Evolutionary conservation across 2,329 filamentous ascomycete species (phyloP).

Genomic region (Fusarium albidum): DNA sequence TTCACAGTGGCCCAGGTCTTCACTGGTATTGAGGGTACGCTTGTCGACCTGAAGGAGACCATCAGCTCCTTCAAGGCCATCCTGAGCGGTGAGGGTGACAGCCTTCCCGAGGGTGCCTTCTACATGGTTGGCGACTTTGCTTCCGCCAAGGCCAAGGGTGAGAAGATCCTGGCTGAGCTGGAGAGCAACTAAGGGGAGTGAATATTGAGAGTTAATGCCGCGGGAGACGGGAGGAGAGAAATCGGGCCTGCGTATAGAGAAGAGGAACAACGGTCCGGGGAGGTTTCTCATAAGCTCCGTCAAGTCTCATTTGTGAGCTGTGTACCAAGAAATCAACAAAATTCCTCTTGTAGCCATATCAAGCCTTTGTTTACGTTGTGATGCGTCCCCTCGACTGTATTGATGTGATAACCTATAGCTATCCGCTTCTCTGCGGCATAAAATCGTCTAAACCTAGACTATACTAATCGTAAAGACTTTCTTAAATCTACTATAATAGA

Average conservation of each 20-base stretch:
- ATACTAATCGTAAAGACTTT: no score
- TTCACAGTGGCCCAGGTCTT: conserved; percentile 90
- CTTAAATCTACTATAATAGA: no score
- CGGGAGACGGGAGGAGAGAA: conserved; percentile 44
- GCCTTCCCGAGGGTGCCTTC: conserved; percentile 91
- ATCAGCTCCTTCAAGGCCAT: conserved; percentile 98
- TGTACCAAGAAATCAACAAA: conserved; percentile 66
- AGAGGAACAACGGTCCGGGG: conserved; percentile 59
- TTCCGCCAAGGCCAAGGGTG: conserved; percentile 93
- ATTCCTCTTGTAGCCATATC: conserved; percentile 54
- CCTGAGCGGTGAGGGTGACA: conserved; percentile 92
- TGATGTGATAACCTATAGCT: neutral
- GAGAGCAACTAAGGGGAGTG: conserved; percentile 65
- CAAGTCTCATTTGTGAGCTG: conserved; percentile 68
- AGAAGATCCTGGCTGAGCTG: conserved; percentile 99
- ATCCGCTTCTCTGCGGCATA: neutral
- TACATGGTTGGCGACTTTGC: conserved; percentile 99
- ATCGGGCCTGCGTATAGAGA: conserved; percentile 64
- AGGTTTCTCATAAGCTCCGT: conserved; percentile 62
- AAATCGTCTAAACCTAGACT: no score
- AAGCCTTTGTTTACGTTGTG: conserved; percentile 39
- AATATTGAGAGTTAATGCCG: conserved; percentile 46
- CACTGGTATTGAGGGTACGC: conserved; percentile 93
- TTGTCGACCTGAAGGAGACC: conserved; percentile 99
- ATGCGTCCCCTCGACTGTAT: neutral